Base-by-base conservation (phyloP, 2,329 filamentous ascomycete species). In the Fusarium heterosporum region DNA sequence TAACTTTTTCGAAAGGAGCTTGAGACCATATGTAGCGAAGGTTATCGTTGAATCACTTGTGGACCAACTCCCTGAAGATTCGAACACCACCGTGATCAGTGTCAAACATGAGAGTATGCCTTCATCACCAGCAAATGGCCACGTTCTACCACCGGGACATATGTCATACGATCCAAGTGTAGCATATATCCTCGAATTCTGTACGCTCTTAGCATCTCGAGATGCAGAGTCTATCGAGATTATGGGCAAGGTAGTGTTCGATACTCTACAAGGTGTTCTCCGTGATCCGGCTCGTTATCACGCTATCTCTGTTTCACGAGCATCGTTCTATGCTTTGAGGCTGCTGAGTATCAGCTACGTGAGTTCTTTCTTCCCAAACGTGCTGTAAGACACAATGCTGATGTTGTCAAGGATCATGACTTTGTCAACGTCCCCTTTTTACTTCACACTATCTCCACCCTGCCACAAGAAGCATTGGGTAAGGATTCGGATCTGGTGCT, bases 401-500 rank as follows among this genome's bases (percentile, higher is more conserved):
- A 78, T 54, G 71, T 28, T 12, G 41, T 47, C 51, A 69, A 94
- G 91, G 91, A 97, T 70, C 88, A 95, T 73, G 92, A 96, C 72
- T 97, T 96, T 76, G 90, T 97, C 73, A 92, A 96, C 57, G 92
- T 94, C 1, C 96, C 96, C 2, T 92, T 98, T 49, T 87, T 98
- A 9, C 85, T 99, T 13, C 96, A 99, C 77, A 90, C 90, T 2
- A 93, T 99, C 63, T 96, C 94, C 2, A 93, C 90, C 66, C 92
- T 98, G 74, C 89, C 93, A 36, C 89, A 93, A 73, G 88, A 93
- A 30, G 83, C 90, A 0, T 82, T 98, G 19, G 88, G 90, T 52
- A 91, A 91, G 76, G 90, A 92, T 16, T 90, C 93, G 1, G 83
- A 88, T 30, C 86, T 93, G 6, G 87, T 96, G 1, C 82, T 97